phyloP scores from a whole-genome alignment of 2,329 filamentous ascomycete species.

The Alternaria angustiovoidea region DNA sequence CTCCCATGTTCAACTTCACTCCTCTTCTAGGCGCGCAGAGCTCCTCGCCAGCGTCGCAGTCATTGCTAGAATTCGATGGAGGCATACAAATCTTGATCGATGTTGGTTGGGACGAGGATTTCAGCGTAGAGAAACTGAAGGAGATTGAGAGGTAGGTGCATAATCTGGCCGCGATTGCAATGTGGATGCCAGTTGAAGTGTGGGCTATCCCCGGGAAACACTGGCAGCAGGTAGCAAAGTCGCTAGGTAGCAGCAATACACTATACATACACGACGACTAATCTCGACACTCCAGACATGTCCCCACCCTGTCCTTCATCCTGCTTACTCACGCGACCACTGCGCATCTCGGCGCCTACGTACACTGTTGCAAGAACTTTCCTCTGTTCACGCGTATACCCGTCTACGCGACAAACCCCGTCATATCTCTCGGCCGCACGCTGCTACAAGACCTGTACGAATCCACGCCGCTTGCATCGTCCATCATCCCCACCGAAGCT shows the following conservation, averaged over 20 bases:
- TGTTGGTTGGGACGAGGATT: slow-evolving; percentile 93
- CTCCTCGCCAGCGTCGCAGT: slow-evolving; percentile 86
- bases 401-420: slow-evolving; percentile 91
- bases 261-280: slow-evolving; percentile 22
- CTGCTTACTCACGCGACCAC: slow-evolving; percentile 94
- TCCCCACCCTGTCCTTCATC: slow-evolving; percentile 90
- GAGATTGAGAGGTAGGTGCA: slow-evolving; percentile 82
- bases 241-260: slow-evolving; percentile 16
- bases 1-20: slow-evolving; percentile 91
- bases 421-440: slow-evolving; percentile 91
- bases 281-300: slow-evolving; percentile 67
- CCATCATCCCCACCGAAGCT: slow-evolving; percentile 76
- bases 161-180: neutral
- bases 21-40: slow-evolving; percentile 91
- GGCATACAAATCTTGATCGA: slow-evolving; percentile 95
- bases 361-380: slow-evolving; percentile 96
- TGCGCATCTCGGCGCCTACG: slow-evolving; percentile 90
- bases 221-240: slow-evolving; percentile 1
- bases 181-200: slow-evolving; percentile 11
- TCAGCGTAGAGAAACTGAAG: slow-evolving; percentile 81
- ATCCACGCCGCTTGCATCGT: slow-evolving; percentile 86
- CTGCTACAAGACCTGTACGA: slow-evolving; percentile 91
- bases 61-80: slow-evolving; percentile 94
- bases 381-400: slow-evolving; percentile 91
- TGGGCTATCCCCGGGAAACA: neutral